A percentile compares a stretch with the other conserved stretches of the same genome.
Evolutionary conservation across 306 rosid genomes (phyloP).

Genomic region (Potentilla sterilis): DNA sequence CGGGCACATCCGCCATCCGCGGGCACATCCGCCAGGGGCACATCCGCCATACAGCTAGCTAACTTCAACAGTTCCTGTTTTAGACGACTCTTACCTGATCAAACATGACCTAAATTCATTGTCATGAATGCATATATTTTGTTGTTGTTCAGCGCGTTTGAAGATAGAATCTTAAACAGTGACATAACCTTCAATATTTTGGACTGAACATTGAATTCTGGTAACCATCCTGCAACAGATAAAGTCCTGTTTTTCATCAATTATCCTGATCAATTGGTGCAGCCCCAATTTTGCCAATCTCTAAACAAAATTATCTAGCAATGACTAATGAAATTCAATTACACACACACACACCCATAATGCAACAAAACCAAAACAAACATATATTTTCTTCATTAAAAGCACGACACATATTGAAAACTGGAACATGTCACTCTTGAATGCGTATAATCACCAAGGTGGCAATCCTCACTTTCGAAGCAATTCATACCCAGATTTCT

Average conservation of each 20-base stretch:
- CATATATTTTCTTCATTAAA: not conserved
- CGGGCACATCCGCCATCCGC: no score
- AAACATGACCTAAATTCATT: no score
- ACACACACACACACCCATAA: not conserved
- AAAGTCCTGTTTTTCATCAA: not conserved
- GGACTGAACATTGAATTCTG: constrained; percentile 2
- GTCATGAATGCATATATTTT: not conserved
- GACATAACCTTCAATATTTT: not conserved
- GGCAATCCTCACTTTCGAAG: not conserved
- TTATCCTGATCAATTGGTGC: not conserved
- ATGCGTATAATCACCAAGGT: not conserved
- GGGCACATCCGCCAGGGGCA: no score
- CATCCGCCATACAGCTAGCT: no score
- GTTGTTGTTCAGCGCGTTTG: not conserved
- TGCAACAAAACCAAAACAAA: not conserved
- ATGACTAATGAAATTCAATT: not conserved
- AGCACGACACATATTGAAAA: not conserved
- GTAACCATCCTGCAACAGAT: not conserved
- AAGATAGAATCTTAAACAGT: not conserved
- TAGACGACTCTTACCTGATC: no score
- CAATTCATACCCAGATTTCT: not conserved
- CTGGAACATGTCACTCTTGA: not conserved
- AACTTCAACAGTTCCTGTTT: no score
- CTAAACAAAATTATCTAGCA: not conserved
- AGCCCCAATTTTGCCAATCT: not conserved